Conservation (phyloP, 805 yeast species). For the Kodamaea jinghongensis region DNA sequence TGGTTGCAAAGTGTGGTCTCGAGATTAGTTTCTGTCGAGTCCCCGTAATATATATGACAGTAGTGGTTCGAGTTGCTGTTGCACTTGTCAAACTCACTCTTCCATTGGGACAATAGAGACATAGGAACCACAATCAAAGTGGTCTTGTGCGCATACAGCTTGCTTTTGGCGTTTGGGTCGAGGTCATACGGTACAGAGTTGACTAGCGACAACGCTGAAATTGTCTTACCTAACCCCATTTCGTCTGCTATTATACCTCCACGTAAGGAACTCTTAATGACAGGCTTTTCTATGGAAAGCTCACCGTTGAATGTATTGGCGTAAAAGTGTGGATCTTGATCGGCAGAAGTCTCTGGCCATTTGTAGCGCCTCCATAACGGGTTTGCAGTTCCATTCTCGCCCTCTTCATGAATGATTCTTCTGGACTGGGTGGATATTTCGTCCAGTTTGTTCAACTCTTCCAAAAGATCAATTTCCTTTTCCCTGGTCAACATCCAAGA, state of each 20-base stretch:
- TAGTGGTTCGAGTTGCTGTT: conserved; percentile 42
- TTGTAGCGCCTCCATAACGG: conserved; percentile 80
- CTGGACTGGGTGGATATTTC: conserved; percentile 27
- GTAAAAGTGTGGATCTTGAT: conserved; percentile 48
- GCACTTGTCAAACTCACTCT: conserved; percentile 66
- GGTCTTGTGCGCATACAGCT: conserved; percentile 62
- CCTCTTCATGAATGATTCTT: conserved; percentile 17
- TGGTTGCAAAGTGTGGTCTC: conserved; percentile 39
- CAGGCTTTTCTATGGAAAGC: conserved; percentile 64
- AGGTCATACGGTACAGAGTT: conserved; percentile 60
- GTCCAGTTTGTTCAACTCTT: conserved; percentile 19
- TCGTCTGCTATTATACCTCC: conserved; percentile 96
- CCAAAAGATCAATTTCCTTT: conserved; percentile 50
- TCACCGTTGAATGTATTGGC: conserved; percentile 81
- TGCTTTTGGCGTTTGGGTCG: conserved; percentile 14
- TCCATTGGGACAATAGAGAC: conserved; percentile 92
- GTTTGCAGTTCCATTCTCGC: conserved; percentile 59
- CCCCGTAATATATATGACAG: conserved; percentile 76
- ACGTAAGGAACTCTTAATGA: conserved; percentile 53
- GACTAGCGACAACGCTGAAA: conserved; percentile 73
- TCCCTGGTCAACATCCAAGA: conserved; percentile 90
- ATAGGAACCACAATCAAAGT: conserved; percentile 86
- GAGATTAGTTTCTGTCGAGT: conserved; percentile 52
- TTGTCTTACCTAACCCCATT: conserved; percentile 95
- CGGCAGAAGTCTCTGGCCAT: conserved; percentile 64